Base-by-base conservation (phyloP, 495 filamentous ascomycete genomes). In the Penicillium turbatum region DNA sequence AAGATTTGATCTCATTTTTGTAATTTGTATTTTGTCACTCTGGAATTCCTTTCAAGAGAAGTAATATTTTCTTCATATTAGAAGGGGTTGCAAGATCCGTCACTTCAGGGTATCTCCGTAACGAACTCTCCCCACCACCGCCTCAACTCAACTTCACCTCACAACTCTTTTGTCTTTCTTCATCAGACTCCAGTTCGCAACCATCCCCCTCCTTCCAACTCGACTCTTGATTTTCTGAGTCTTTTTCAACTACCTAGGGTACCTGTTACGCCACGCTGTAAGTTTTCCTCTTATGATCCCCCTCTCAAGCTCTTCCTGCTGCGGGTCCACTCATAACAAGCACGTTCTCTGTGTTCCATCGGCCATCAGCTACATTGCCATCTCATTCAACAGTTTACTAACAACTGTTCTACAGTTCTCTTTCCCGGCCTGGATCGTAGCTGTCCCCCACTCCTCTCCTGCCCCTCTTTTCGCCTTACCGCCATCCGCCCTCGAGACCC, bases 321-420 rank as follows among this genome's bases (percentile, higher is more conserved):
- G 51, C 50, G 63, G 64, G 49, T 39, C 63, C 63, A 63, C 60
- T 62, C 58, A 53, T 57, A 63, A 63, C 60, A 57, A 50, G 43
- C 54, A 35, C 32, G 29, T 44, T 44, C 39, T 27, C 24, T 30
- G 40, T 43, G 41, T 44, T 44, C 27, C 26, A 41, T 46, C 48
- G 48, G 48, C 50, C 32, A 34, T 58, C 49, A 39, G 47, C 48
- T 30, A 24, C 21, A n/a, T 48, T 48, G 26, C 37, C 53, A 46
- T 35, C 31, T 53, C 53, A 43, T 56, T 41, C 38, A 37, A 38
- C 53, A 59, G 35, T 4, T 11, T n/a, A 16, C 15, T 16, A 5
- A 44, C n/a, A 44, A 24, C 41, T 44, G 26, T 37, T 53, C 44
- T 36, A 48, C 41, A 49, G 15, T n/a, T 24, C 15, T 19, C 27